Evolutionary conservation across 208 protist genomes (phyloP), one percentile per base, ranked within the genome.

Genomic region (Wallacemonas sp.): DNA sequence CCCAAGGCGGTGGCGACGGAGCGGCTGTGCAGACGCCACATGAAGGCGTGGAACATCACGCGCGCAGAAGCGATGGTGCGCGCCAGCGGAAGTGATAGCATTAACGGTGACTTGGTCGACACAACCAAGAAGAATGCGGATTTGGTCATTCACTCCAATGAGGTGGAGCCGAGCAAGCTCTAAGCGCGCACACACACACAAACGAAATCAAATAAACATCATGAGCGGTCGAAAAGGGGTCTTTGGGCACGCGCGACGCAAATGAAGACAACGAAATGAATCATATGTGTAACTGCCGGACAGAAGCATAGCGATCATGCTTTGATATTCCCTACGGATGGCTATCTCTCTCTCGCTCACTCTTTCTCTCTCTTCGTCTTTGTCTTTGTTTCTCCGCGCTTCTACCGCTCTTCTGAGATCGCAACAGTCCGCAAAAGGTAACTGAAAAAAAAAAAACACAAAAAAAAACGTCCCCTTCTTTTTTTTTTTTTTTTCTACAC

Each of bases 71-170:
- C 88, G 41, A 82, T 86, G 73, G 44, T 66, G 42, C 84, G 84
- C 34, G 88, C 84, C 5, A 42, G 44, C 14, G 88, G 88, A 30
- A 88, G 80, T 49, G 88, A 94, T 62, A 75, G 68, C 1, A 79
- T 62, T 3, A 94, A 94, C 62, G 88, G 87, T 2, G 82, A 91
- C 66, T 62, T 91, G 34, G 66, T 86, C 2, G 83, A 91, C 47
- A 90, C 68, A 28, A 94, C 87, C 17, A 19, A 34, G 12, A 22
- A 0, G 1, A 77, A 85, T 54, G 84, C 87, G 5, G 70, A 85
- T 12, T 19, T 90, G n/a, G 61, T 90, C 11, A 34, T 94, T 4
- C 66, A 79, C 61, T 91, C 84, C 24, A 55, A 84, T 1, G 72
- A 88, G 1, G 67, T 72, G 14, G 14, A 0, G 4, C 28, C 24